Percentiles rank a stretch among this genome's conserved stretches.
Evolutionary conservation across 768 basidiomycete species (phyloP).

Genomic region (Candolleomyces eurysporus): DNA sequence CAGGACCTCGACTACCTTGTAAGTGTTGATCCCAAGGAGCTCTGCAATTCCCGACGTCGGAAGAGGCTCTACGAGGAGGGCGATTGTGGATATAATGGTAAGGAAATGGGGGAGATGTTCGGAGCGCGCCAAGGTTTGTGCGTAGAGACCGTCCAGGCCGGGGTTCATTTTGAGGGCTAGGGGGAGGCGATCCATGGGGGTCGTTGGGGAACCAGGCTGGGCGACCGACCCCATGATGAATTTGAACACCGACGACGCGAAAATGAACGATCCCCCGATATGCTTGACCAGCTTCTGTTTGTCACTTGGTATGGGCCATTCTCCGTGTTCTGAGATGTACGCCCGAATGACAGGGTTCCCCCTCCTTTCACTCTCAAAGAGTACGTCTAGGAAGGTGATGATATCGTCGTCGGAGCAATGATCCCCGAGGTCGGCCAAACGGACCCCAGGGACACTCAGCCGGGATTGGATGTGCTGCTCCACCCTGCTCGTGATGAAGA

Average conservation of each 20-base stretch:
- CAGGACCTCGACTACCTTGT: neutral
- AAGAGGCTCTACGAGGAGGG: neutral
- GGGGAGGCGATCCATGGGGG: neutral
- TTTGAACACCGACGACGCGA: neutral
- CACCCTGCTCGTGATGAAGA: neutral
- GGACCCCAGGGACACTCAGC: neutral
- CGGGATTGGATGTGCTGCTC: neutral
- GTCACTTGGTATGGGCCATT: neutral
- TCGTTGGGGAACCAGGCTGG: neutral
- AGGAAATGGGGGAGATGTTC: neutral
- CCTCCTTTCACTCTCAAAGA: neutral
- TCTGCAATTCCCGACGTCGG: neutral
- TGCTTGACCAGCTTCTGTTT: neutral
- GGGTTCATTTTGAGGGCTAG: neutral
- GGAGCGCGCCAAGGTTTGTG: neutral
- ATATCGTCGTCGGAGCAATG: neutral
- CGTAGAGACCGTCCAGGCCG: neutral
- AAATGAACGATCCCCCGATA: neutral
- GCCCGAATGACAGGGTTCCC: neutral
- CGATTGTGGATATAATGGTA: neutral
- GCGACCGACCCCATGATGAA: neutral
- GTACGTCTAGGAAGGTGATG: neutral
- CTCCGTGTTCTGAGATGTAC: no score
- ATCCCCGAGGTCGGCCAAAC: neutral
- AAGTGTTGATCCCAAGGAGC: neutral